Conservation (phyloP, 2,329 filamentous ascomycete genomes). For the Apiospora saccharicola region DNA sequence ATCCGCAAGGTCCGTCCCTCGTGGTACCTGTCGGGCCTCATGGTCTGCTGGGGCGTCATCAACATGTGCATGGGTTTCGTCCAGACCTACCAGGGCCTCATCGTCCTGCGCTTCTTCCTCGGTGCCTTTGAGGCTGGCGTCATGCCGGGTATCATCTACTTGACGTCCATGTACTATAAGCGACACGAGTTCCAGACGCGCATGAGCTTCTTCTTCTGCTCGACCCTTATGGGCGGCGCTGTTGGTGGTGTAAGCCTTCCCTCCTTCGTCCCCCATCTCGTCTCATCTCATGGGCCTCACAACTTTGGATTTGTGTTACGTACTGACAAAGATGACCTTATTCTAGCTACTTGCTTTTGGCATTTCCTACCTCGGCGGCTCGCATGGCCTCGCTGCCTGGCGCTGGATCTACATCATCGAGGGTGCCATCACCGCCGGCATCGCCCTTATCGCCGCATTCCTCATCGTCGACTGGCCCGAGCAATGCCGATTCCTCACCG, state of each 20-base stretch:
- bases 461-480: slow-evolving; percentile 59
- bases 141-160: slow-evolving; percentile 54
- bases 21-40: slow-evolving; percentile 47
- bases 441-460: slow-evolving; percentile 45
- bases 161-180: slow-evolving; percentile 58
- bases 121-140: slow-evolving; percentile 56
- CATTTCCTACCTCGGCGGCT: slow-evolving; percentile 54
- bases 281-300: not conserved
- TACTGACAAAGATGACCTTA: not conserved
- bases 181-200: slow-evolving; percentile 57
- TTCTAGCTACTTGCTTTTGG: slow-evolving; percentile 54
- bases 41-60: slow-evolving; percentile 54
- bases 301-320: not conserved
- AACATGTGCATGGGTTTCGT: slow-evolving; percentile 57
- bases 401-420: slow-evolving; percentile 56
- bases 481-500: slow-evolving; percentile 54
- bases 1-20: slow-evolving; percentile 51
- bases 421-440: slow-evolving; percentile 46
- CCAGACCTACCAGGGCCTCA: slow-evolving; percentile 46
- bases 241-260: slow-evolving; percentile 48
- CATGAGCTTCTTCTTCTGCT: slow-evolving; percentile 52
- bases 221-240: slow-evolving; percentile 50
- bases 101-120: slow-evolving; percentile 53
- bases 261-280: too few species aligned
- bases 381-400: slow-evolving; percentile 52